Evolutionary conservation across 2,329 filamentous ascomycete species (phyloP), one percentile per base, ranked within the genome.

Genomic region (Colletotrichum chrysophilum): DNA sequence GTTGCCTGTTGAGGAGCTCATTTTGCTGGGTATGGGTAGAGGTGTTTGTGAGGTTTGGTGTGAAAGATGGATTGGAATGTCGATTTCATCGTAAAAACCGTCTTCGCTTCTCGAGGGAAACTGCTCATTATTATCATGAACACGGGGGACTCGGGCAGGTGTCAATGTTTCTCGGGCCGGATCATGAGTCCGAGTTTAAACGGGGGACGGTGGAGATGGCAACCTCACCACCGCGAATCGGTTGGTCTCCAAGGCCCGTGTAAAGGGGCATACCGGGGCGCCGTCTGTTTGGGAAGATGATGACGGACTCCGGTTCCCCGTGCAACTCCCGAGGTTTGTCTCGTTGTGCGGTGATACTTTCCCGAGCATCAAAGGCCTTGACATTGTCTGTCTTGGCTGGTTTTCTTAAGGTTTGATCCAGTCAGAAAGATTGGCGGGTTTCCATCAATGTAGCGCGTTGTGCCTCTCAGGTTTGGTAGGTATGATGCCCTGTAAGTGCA

Each of bases 101-200:
- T 18, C 32, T 48, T 26, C 24, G 26, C 8, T 24, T 4, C 13
- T 38, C 26, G 36, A 7, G 67, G 56, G 26, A 4, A 6, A 24
- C 5, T 38, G 14, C 21, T 28, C 16, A 28, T 55, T 62, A 36
- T n/a, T 64, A 65, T 28, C 13, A 12, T 10, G 18, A 38, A 26
- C 43, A 52, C 58, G 30, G 58, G n/a, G 32, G 58, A 34, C 58
- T 52, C n/a, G 26, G 52, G 28, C 21, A 64, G 16, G 48, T 16
- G 71, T n/a, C 26, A n/a, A 30, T 21, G 70, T 62, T 68, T 73
- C 56, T 62, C 70, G 70, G 64, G 56, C 70, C 30, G 36, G n/a
- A 18, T 68, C 55, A 16, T 28, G 64, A 68, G 55, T 34, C 70
- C 64, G 70, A 73, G 36, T 60, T 48, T 30, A 30, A 38, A 70